Base-by-base conservation (phyloP, 257 asterid species). In the Prunella vulgaris region DNA sequence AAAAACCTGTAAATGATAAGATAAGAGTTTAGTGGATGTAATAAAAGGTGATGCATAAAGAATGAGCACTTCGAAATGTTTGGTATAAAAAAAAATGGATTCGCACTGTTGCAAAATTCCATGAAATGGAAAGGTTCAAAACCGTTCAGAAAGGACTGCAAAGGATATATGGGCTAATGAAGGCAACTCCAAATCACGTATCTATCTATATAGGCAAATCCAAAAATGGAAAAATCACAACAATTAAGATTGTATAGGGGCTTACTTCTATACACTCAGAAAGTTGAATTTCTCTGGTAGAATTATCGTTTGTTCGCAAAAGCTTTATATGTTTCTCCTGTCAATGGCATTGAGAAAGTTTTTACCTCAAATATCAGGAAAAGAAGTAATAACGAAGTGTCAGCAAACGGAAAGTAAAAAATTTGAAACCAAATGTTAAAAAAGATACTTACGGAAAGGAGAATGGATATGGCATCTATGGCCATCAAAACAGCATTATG, bases 401-500 rank as follows among this genome's bases (percentile, higher is more conserved):
- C 30, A 32, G 64, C 37, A 52, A 61, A 9, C 63, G 48, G 60
- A 49, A 76, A 59, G 32, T 65, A 33, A 54, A 63, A 21, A 33
- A 28, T 32, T 70, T 67, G 40, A 76, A 54, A 78, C 33, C 53
- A 75, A 51, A 37, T 58, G 64, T 24, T n/a, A 54, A 38, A 69
- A 33, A 53, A 56, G 60, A 44, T 58, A 60, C 97, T 81, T 81
- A 93, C 99, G 66, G 91, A 87, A 68, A 79, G 76, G 44, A 93
- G 84, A 82, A 87, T 51, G 24, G 95, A 83, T 64, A 90, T 86
- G 75, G 96, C 94, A 78, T 90, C 87, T 80, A 87, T 76, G 60
- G 97, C 96, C 97, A 93, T 90, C 78, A 93, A 73, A 77, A 84
- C 96, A 63, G 97, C 96, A 82, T 85, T 84, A 37, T 87, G 83